Evolutionary conservation across 768 basidiomycete species (phyloP), one percentile per base, ranked within the genome.

Genomic region (Kwoniella dendrophila): DNA sequence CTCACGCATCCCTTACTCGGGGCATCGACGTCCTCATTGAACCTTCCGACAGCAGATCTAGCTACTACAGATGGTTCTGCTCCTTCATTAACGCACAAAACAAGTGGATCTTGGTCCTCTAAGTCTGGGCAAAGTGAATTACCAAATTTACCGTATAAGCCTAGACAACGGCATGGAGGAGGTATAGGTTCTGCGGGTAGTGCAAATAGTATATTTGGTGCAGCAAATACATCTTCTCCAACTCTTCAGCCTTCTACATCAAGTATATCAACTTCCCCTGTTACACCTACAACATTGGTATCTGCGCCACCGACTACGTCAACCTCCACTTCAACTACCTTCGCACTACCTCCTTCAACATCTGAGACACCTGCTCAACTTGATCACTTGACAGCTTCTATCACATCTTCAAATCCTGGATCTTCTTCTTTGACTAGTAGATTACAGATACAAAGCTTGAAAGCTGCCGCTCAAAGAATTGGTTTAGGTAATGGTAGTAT

Each of bases 361-460:
- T 56, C 70, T n/a, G 60, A 63, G 14, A 43, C 67, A 32, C 34
- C 56, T 6, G 20, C 54, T 24, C 62, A 62, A 43, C 43, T 38
- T 8, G 50, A 48, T n/a, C n/a, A n/a, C 45, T 51, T 36, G 16
- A 41, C 43, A 38, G 59, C 51, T 30, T 32, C n/a, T 16, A 10
- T 30, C 6, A 30, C 50, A 0, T 27, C 56, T 34, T 36, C 49
- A 32, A 34, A 26, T 24, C 50, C 48, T 4, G 47, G 32, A n/a
- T 65, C 57, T n/a, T 53, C 48, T 27, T 40, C 45, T 7, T 24
- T 65, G 1, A 80, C 79, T 0, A 71, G 61, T 27, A 51, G 77
- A 50, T 55, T 80, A 3, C 77, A 80, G 50, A 63, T 75, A 18
- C 78, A 79, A 38, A 78, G 70, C 36, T 59, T 80, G 44, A 80